A percentile compares a stretch with the other conserved stretches of the same genome.
Evolutionary conservation across 2,329 filamentous ascomycete species (phyloP).

Genomic region (Neodidymelliopsis sp.): DNA sequence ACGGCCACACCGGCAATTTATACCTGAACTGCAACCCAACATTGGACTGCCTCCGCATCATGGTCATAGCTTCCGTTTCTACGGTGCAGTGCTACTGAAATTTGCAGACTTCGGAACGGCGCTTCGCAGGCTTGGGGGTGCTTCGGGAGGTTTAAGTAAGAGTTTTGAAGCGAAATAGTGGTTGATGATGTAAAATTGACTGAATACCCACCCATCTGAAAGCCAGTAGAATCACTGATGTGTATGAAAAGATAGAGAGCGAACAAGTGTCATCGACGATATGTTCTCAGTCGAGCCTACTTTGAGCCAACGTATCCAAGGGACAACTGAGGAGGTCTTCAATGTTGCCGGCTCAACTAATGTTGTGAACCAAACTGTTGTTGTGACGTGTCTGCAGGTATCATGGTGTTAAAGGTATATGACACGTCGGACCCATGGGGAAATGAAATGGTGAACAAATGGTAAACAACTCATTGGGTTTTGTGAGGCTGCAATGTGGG

Average conservation of each 20-base stretch:
- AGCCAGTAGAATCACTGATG: neutral
- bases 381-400: slow-evolving; percentile 1
- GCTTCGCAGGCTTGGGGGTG: slow-evolving; percentile 2
- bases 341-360: slow-evolving; percentile 3
- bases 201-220: neutral
- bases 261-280: neutral
- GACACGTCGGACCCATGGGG: slow-evolving; percentile 6
- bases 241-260: neutral
- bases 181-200: slow-evolving; percentile 2
- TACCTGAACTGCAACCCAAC: slow-evolving; percentile 9
- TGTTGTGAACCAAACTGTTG: neutral
- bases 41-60: slow-evolving; percentile 2
- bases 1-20: slow-evolving; percentile 2
- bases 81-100: neutral
- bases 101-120: slow-evolving; percentile 4
- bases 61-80: neutral
- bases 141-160: slow-evolving; percentile 13
- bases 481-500: slow-evolving; percentile 8
- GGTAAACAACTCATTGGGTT: slow-evolving; percentile 6
- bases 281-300: neutral
- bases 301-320: slow-evolving; percentile 6
- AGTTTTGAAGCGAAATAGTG: neutral
- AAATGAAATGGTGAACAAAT: slow-evolving; percentile 6
- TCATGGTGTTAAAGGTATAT: neutral
- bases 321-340: slow-evolving; percentile 2